These are phyloP conservation scores for Colletotrichum melonis DNA, from an alignment of 2,329 filamentous ascomycete species.

Conservation along the genomic window DNA sequence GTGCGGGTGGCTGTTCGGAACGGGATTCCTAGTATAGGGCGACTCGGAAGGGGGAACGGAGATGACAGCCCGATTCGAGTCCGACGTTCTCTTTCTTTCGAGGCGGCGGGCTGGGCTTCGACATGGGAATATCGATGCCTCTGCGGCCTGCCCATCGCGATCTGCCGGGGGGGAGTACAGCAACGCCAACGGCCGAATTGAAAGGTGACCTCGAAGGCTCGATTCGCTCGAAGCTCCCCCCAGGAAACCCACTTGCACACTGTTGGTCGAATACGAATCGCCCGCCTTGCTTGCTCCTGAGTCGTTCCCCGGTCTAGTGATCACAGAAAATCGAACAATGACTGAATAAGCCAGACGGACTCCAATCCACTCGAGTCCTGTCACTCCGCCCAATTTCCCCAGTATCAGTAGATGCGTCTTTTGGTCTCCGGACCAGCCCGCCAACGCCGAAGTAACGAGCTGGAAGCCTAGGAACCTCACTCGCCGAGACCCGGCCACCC, in stretches of 20 bases:
- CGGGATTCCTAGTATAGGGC: conserved; percentile 12
- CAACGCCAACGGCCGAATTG: conserved; percentile 16
- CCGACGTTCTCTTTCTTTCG: conserved; percentile 9
- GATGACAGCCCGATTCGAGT: conserved; percentile 22
- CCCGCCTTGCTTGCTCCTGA: not conserved
- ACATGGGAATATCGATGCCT: not conserved
- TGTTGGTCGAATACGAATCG: conserved; percentile 20
- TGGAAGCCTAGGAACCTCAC: not conserved
- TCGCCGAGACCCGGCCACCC: not conserved
- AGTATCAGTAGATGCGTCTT: not conserved
- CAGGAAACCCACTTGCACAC: not conserved
- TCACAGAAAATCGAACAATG: not conserved
- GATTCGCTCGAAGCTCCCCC: not conserved
- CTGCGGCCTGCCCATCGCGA: conserved; percentile 7
- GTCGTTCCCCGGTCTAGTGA: conserved; percentile 7
- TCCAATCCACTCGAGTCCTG: not conserved
- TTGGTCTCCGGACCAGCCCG: not conserved
- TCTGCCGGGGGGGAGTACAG: not conserved
- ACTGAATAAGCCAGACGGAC: not conserved
- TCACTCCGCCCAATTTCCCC: conserved; percentile 23
- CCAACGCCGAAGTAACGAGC: too few relatives aligned
- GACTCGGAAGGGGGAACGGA: conserved; percentile 25
- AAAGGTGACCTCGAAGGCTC: not conserved
- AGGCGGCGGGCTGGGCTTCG: conserved; percentile 2
- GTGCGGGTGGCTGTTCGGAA: not conserved